Conservation (phyloP, 164 flowering plant genomes). For the Liriodendron chinense region DNA sequence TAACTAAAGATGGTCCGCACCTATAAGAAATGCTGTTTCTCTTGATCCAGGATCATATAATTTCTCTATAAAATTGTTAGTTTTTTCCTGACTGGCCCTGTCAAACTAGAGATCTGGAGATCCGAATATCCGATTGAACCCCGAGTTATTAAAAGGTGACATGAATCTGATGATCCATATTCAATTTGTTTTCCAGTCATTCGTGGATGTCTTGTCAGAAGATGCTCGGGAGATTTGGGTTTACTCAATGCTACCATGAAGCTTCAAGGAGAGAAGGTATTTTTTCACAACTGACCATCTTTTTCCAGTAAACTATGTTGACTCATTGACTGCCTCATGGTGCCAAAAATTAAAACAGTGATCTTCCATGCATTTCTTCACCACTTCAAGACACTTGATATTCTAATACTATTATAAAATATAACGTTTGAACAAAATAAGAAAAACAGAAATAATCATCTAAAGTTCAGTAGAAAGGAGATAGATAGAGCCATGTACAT, state of each 20-base stretch:
- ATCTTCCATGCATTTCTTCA: no score
- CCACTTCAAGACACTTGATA: no score
- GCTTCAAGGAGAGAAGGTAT: conserved; percentile 54
- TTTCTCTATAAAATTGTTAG: no score
- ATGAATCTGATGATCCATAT: neutral
- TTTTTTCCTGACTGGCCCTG: neutral
- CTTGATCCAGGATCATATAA: no score
- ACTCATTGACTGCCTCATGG: neutral
- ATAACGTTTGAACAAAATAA: no score
- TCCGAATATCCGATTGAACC: neutral
- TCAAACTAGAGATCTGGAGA: neutral
- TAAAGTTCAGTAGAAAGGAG: no score
- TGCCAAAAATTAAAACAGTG: neutral
- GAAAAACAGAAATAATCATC: no score
- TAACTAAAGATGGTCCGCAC: no score
- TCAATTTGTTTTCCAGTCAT: conserved; percentile 46
- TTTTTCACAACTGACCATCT: neutral
- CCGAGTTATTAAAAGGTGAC: neutral
- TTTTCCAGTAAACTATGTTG: neutral
- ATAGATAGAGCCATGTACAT: no score
- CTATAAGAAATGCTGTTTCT: no score
- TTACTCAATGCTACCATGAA: conserved; percentile 30
- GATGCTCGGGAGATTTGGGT: conserved; percentile 77
- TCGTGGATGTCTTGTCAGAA: conserved; percentile 94
- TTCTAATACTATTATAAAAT: no score